Conservation (phyloP, 1,284 basidiomycete species). For the Tetrapyrgos nigripes region DNA sequence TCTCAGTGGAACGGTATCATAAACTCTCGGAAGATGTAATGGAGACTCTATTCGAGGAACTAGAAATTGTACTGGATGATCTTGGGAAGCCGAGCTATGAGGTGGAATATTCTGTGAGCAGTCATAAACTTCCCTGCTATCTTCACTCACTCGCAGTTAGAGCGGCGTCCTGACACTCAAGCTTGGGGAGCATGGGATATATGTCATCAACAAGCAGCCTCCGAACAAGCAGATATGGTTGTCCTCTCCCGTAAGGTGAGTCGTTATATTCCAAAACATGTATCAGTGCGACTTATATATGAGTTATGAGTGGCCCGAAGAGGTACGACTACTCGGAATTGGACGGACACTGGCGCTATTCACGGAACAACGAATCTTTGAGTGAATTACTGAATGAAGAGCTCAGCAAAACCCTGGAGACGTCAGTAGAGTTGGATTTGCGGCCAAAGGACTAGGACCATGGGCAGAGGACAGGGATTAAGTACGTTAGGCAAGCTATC, state of each 20-base stretch:
- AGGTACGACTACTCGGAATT: slow-evolving; percentile 79
- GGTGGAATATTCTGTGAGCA: slow-evolving; percentile 92
- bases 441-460: slow-evolving; percentile 25
- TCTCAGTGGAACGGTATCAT: slow-evolving; percentile 80
- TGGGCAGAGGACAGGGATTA: too few relatives aligned
- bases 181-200: slow-evolving; percentile 88
- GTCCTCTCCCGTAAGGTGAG: slow-evolving; percentile 85
- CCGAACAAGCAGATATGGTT: slow-evolving; percentile 99
- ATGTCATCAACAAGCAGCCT: slow-evolving; percentile 99
- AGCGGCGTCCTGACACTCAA: slow-evolving; percentile 89
- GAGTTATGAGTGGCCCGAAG: slow-evolving; percentile 83
- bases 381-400: slow-evolving; percentile 74
- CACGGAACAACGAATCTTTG: slow-evolving; percentile 70
- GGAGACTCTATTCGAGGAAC: slow-evolving; percentile 79
- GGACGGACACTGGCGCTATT: slow-evolving; percentile 78
- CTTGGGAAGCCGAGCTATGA: slow-evolving; percentile 70
- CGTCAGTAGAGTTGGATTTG: slow-evolving; percentile 39
- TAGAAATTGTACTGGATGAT: slow-evolving; percentile 82
- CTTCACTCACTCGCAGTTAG: slow-evolving; percentile 27
- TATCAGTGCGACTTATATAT: neutral
- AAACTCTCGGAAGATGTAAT: slow-evolving; percentile 82
- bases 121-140: neutral
- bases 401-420: slow-evolving; percentile 48
- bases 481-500: too few relatives aligned
- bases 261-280: slow-evolving; percentile 10